These are phyloP conservation scores for Aegilops speltoides DNA, from an alignment of 176 grass and related monocot species.

Conservation along the genomic window DNA sequence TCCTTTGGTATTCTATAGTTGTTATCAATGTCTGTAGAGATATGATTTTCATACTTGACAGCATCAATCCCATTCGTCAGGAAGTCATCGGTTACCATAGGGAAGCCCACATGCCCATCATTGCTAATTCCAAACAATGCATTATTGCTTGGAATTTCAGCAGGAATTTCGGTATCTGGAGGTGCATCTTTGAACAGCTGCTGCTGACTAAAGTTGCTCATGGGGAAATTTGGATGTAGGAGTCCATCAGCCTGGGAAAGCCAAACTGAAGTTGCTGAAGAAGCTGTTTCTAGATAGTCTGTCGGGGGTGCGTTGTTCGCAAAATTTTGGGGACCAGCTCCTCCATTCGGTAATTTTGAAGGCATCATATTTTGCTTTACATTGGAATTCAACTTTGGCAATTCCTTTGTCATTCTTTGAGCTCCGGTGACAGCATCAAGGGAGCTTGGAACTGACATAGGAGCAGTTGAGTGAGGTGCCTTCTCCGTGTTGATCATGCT, in stretches of 20 bases:
- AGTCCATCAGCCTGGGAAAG: conserved; percentile 73
- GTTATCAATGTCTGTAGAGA: conserved; percentile 62
- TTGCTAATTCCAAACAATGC: conserved; percentile 63
- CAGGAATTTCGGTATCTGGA: conserved; percentile 52
- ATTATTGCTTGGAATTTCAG: conserved; percentile 51
- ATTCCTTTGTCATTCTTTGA: conserved; percentile 41
- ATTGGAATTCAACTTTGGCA: conserved; percentile 60
- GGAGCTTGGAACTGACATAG: conserved; percentile 52
- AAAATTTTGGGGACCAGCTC: conserved; percentile 52
- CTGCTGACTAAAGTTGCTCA: conserved; percentile 61
- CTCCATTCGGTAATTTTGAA: conserved; percentile 62
- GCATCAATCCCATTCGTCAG: conserved; percentile 59
- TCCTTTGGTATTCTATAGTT: conserved; percentile 64
- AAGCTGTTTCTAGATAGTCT: conserved; percentile 77
- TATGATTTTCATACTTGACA: conserved; percentile 71
- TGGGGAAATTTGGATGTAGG: conserved; percentile 68
- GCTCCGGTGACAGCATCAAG: conserved; percentile 43
- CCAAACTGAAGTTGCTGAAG: conserved; percentile 79
- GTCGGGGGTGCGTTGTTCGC: conserved; percentile 52
- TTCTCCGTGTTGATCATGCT: conserved; percentile 54
- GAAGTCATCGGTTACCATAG: conserved; percentile 59
- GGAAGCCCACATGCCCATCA: conserved; percentile 58
- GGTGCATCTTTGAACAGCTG: conserved; percentile 55
- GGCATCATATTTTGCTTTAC: conserved; percentile 53
- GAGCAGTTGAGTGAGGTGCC: conserved; percentile 46